Percentiles rank a stretch among this genome's conserved stretches.
These are phyloP conservation scores for Acanthamoeba lenticulata DNA, from an alignment of 208 protist genomes.

Conservation along the genomic window DNA sequence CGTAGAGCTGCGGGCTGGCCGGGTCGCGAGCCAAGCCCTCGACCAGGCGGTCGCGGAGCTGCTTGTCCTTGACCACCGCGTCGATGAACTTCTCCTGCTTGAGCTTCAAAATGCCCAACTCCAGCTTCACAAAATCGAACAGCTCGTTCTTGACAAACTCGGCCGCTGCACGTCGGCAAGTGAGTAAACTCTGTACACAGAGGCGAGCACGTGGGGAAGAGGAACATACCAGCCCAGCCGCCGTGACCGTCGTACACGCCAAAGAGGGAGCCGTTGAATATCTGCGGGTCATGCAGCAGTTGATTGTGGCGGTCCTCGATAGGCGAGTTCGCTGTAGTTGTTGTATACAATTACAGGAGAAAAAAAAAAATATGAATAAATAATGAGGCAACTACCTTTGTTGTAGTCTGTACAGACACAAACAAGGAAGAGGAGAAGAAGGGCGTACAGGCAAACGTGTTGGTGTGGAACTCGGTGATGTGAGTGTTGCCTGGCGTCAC, in stretches of 20 bases:
- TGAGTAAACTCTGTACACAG: not conserved
- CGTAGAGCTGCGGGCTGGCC: not conserved
- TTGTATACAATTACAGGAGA: too few species aligned
- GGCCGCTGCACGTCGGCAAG: not conserved
- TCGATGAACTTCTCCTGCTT: constrained; percentile 44
- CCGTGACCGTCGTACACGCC: not conserved
- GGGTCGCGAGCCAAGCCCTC: not conserved
- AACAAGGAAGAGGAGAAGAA: not conserved
- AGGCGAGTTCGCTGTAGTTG: not conserved
- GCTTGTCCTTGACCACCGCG: not conserved
- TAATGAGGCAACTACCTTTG: too few species aligned
- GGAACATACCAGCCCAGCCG: not conserved
- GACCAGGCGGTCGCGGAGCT: not conserved
- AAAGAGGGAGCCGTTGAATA: not conserved
- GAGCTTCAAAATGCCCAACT: constrained; percentile 22
- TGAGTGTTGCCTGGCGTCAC: not conserved
- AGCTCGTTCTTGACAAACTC: constrained; percentile 37
- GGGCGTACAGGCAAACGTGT: not conserved
- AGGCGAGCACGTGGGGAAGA: not conserved
- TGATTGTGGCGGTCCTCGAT: not conserved
- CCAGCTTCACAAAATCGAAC: constrained; percentile 15
- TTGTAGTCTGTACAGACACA: too few species aligned
- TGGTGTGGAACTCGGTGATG: constrained; percentile 10
- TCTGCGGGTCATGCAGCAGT: not conserved
- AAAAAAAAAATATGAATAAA: too few species aligned